Base-by-base conservation (phyloP, 148 eudicot species). In the Dianthus caryophyllus region DNA sequence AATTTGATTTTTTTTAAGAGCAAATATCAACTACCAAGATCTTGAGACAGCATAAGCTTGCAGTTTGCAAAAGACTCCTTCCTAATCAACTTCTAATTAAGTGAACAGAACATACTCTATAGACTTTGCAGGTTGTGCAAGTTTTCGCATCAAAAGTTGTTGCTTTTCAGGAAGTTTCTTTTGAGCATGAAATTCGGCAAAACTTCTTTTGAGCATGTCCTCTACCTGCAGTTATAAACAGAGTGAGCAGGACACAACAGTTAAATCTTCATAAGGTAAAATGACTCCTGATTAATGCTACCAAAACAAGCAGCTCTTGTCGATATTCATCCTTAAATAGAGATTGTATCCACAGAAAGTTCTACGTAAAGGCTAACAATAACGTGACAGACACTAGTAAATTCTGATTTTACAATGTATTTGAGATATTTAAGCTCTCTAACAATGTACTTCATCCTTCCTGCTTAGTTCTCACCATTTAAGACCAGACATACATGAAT, bases 131-230 rank as follows among this genome's bases (percentile, higher is more conserved):
- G 96, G 97, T 80, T 85, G 99, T 44, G 99, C 92, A 79, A 88
- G 96, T 79, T 86, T 94, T 70, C 77, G 77, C 97, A 90, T 82
- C 13, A 94, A 75, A 60, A 86, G 86, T 71, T 85, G 90, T 74
- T 94, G 87, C 70, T 82, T 74, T 83, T 94, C 99, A 55, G 99
- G 99, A 68, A 94, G 93, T 66, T 83, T 90, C 83, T 86, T 88
- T 83, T 94, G 99, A 66, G 99, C 79, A 86, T 90, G 97, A 81
- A 94, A 94, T 81, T 94, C 99, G 64, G 97, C 99, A 81, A 94
- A 94, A 80, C 99, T 94, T 85, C 99, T 84, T 84, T 94, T 94
- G 73, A 94, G 73, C 99, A 94, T 94, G 85, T 94, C 99, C 74
- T 94, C 99, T 30, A 94, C 89, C 99, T 94, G 81, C 69, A 82